Evolutionary conservation across 805 yeast genomes (phyloP).

Genomic region (Zygosaccharomyces siamensis): DNA sequence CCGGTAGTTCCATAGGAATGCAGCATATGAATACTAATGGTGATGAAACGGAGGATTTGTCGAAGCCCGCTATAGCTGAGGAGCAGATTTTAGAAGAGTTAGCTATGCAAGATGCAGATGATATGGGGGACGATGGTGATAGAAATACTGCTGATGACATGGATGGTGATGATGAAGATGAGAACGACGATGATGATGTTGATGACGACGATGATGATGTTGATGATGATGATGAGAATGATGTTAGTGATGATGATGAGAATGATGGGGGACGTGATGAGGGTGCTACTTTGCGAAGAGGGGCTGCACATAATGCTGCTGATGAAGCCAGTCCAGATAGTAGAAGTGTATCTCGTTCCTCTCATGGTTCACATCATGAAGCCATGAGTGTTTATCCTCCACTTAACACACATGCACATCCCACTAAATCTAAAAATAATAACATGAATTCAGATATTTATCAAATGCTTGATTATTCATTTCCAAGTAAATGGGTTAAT

Average conservation of each 20-base stretch:
- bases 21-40: neutral
- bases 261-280: constrained; percentile 9
- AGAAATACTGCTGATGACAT: constrained; percentile 9
- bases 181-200: neutral
- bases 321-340: constrained; percentile 8
- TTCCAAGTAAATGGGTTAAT: constrained; percentile 30
- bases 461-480: constrained; percentile 24
- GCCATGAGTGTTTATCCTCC: constrained; percentile 15
- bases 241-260: constrained; percentile 13
- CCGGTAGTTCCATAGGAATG: constrained; percentile 1
- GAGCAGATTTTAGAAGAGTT: constrained; percentile 7
- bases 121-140: constrained; percentile 8
- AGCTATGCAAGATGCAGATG: neutral
- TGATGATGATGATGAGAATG: constrained; percentile 13
- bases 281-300: neutral
- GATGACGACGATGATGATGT: constrained; percentile 9
- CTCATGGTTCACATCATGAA: constrained; percentile 10
- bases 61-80: constrained; percentile 7
- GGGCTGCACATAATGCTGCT: neutral
- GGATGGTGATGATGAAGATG: constrained; percentile 13
- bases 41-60: constrained; percentile 5
- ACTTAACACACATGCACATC: constrained; percentile 10
- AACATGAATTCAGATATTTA: constrained; percentile 23
- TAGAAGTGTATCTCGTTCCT: constrained; percentile 3
- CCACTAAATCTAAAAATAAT: constrained; percentile 18